A percentile compares a stretch with the other conserved stretches of the same genome.
phyloP scores from a whole-genome alignment of 768 basidiomycete species.

The Pisolithus orientalis region DNA sequence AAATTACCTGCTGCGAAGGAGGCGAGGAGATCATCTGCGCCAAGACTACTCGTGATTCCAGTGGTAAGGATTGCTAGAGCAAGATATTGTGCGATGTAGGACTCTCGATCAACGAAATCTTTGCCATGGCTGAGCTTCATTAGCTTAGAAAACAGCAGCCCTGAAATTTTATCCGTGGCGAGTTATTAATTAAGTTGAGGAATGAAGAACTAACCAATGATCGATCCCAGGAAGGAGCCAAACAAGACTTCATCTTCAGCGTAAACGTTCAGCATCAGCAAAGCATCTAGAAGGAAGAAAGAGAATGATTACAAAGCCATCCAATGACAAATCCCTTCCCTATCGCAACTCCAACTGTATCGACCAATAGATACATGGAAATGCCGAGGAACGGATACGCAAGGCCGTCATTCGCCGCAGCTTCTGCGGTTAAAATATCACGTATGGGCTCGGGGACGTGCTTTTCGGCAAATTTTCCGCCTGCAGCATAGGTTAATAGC shows the following conservation, averaged over 20 bases:
- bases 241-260: constrained; percentile 70
- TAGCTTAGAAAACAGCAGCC: constrained; percentile 59
- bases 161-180: constrained; percentile 27
- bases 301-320: constrained; percentile 50
- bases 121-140: constrained; percentile 64
- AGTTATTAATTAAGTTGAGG: not conserved
- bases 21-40: constrained; percentile 84
- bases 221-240: constrained; percentile 62
- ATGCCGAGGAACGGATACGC: constrained; percentile 90
- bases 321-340: constrained; percentile 84
- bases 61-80: constrained; percentile 67
- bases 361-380: constrained; percentile 79
- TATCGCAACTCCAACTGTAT: constrained; percentile 59
- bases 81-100: constrained; percentile 81
- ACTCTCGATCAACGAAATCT: constrained; percentile 72
- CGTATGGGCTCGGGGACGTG: constrained; percentile 74
- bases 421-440: constrained; percentile 79
- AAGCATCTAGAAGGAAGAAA: not conserved
- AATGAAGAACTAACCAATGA: constrained; percentile 33
- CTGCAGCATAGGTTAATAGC: constrained; percentile 26
- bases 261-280: not conserved
- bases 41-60: constrained; percentile 75
- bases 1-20: constrained; percentile 75
- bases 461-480: constrained; percentile 61
- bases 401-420: constrained; percentile 92